Evolutionary conservation across 2,329 filamentous ascomycete genomes (phyloP), one percentile per base, ranked within the genome.

Genomic region (Beauveria varroae): DNA sequence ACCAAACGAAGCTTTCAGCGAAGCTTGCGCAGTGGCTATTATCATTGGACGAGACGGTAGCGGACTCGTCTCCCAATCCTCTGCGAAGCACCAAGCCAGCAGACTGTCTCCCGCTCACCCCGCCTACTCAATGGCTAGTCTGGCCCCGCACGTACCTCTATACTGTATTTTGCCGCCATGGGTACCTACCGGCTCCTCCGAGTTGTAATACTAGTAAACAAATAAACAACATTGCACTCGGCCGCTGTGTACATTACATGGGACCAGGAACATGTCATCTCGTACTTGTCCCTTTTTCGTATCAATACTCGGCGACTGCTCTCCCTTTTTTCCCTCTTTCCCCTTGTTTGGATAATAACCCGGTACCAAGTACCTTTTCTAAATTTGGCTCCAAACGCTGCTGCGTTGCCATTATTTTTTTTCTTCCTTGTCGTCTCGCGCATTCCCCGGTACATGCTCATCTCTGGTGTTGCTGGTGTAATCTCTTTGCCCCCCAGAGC

Each of bases 141-240:
- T 20, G 49, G 41, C 49, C 50, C 34, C 40, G 50, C 40, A 1
- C 18, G 57, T 60, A 60, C 41, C 57, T 41, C 41, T 28, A 40
- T 40, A 54, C 57, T 47, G 28, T 46, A 26, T n/a, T 46, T 60
- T 46, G 40, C 49, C 40, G 40, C 50, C 18, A 22, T 47, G 28
- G 40, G 57, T 60, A 60, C 57, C 40, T 53, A 54, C 50, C 26
- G 46, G 57, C 40, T 22, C 28, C 50, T 26, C 7, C 41, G 49
- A 60, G 50, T 46, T 5, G 57, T 43, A 14, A 40, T 10, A 24
- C 20, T 47, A n/a, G 57, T 60, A 60, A 60, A 60, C 57, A 60
- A 60, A 60, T 53, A 60, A 60, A 60, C 57, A 60, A 60, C 49
- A 54, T 54, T 54, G 49, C 47, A 34, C 43, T 40, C 22, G 12